Percentiles rank a stretch among this genome's conserved stretches.
Evolutionary conservation across 1,284 basidiomycete genomes (phyloP).

Genomic region (Fomitopsis schrenkii): DNA sequence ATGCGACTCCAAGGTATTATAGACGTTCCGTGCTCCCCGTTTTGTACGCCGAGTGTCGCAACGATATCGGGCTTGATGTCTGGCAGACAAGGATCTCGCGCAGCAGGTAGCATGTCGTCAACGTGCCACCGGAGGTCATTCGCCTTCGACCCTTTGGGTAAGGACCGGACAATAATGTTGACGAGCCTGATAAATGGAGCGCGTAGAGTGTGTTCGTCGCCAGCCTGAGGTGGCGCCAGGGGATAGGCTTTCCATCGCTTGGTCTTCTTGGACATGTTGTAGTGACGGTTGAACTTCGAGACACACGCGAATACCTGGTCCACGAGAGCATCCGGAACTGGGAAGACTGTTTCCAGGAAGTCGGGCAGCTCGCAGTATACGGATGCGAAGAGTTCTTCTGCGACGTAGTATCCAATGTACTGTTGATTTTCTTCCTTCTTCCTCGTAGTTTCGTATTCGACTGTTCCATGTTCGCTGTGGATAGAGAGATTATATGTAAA

Average conservation of each 20-base stretch:
- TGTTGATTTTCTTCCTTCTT: no score
- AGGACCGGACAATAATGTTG: neutral
- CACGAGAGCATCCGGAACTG: neutral
- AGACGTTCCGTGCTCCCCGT: no score
- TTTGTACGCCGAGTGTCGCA: neutral
- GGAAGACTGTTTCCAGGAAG: neutral
- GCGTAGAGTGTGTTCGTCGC: neutral
- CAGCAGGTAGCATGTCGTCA: neutral
- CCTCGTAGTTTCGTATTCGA: no score
- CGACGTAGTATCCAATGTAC: no score
- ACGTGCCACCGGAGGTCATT: neutral
- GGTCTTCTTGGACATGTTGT: neutral
- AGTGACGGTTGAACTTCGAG: neutral
- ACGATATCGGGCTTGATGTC: neutral
- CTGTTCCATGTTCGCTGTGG: no score
- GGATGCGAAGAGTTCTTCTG: no score
- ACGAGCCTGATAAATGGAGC: neutral
- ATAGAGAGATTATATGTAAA: no score
- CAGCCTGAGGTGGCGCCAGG: constrained; percentile 19
- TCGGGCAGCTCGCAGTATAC: neutral
- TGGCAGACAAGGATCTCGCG: neutral
- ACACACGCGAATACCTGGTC: neutral
- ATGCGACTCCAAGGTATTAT: neutral
- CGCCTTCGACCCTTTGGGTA: neutral
- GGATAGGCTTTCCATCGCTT: constrained; percentile 17